A percentile compares a stretch with the other conserved stretches of the same genome.
Evolutionary conservation across 1,284 basidiomycete genomes (phyloP).

Genomic region (Leucoagaricus sp.): DNA sequence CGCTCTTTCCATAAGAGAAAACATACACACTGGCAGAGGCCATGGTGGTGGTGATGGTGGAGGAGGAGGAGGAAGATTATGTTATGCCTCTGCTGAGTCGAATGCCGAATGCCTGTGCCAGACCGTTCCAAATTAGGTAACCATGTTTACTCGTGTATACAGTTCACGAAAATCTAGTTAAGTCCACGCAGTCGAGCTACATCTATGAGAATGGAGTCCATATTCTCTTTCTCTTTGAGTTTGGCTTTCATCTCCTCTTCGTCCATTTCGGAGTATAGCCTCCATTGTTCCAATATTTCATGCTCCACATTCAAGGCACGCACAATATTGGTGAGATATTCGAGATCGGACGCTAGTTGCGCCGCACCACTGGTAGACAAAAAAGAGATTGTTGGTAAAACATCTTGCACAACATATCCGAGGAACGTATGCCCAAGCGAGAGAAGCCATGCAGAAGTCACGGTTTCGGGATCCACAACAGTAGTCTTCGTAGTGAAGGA

Average conservation of each 20-base stretch:
- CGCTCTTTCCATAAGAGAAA: not conserved
- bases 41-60: constrained; percentile 13
- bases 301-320: constrained; percentile 87
- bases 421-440: constrained; percentile 84
- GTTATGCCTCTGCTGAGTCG: not conserved
- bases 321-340: constrained; percentile 90
- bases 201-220: constrained; percentile 38
- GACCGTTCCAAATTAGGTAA: constrained; percentile 10
- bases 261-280: constrained; percentile 59
- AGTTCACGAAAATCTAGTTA: not conserved
- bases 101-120: not conserved
- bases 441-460: constrained; percentile 88
- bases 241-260: constrained; percentile 53
- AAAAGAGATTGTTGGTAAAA: constrained; percentile 63
- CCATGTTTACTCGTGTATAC: constrained; percentile 2
- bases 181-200: constrained; percentile 55
- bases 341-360: constrained; percentile 87
- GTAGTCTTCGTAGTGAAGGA: constrained; percentile 32
- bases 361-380: constrained; percentile 70
- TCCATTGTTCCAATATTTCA: constrained; percentile 75
- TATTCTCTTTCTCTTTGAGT: constrained; percentile 33
- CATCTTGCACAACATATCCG: constrained; percentile 64
- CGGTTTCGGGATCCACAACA: constrained; percentile 66
- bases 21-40: constrained; percentile 19
- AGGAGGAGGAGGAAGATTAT: not conserved